Evolutionary conservation across 208 protist species (phyloP), one percentile per base, ranked within the genome.

Genomic region (Crithidia bombi): DNA sequence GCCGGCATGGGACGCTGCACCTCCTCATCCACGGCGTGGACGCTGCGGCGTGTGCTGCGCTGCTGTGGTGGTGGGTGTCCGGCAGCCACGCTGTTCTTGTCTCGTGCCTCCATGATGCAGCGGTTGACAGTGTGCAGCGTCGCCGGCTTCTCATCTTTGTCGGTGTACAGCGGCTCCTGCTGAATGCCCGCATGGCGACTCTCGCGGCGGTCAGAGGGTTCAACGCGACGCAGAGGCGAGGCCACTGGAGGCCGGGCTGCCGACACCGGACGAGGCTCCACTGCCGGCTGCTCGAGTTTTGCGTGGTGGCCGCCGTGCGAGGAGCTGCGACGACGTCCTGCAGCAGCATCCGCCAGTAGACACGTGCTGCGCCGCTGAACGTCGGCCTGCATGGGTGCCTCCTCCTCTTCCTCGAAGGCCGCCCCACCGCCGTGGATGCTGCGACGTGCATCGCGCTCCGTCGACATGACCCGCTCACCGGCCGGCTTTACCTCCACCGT

Each of bases 341-440:
- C 52, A 5, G 52, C 33, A 23, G 17, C 35, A 17, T 43, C n/a
- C 19, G 15, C 54, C 19, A 59, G n/a, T n/a, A 33, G 33, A 39
- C 35, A 35, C 17, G 23, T 59, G 54, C 54, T 59, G 19, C 54
- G 54, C n/a, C 54, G 54, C 9, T 35, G 54, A 10, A 59, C 54
- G 23, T 59, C 54, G 7, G n/a, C 33, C 36, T 12, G 36, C 3
- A 7, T 17, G 51, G 25, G 19, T 9, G 51, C 30, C 17, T 39
- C 4, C 11, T 56, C 51, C 3, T 3, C 51, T 14, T 19, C 30
- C 21, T 59, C n/a, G 33, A 44, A 15, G 10, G 35, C 12, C 7
- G 3, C 33, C 15, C 54, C 33, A 11, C 33, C 36, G 36, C 33
- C 38, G 36, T 61, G 36, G 5, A 61, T 61, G 55, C 55, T 47